Conservation (phyloP, 805 yeast genomes). For the Starmerella sp. region DNA sequence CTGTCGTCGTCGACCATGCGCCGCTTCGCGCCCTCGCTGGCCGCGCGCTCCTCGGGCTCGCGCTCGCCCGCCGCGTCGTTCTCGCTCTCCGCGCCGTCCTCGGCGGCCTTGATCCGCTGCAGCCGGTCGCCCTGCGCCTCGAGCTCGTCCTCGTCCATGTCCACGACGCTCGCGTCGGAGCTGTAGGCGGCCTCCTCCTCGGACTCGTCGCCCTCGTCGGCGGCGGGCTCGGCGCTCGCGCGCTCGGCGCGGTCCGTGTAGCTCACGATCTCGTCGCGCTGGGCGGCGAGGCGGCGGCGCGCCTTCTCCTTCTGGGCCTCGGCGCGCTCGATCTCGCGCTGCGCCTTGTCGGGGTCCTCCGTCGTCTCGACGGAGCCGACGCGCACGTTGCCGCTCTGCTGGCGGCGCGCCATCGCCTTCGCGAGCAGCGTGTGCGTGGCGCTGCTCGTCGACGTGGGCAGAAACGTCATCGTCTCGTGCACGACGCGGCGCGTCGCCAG, state of each 20-base stretch:
- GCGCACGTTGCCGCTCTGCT: constrained; percentile 21
- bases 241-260: constrained; percentile 12
- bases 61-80: background rate
- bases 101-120: constrained; percentile 12
- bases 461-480: constrained; percentile 54
- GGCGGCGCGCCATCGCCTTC: constrained; percentile 28
- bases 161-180: constrained; percentile 7
- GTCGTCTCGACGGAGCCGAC: constrained; percentile 32
- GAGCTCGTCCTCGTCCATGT: constrained; percentile 22
- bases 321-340: constrained; percentile 34
- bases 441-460: constrained; percentile 86
- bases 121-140: constrained; percentile 19
- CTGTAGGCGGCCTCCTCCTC: constrained; percentile 17
- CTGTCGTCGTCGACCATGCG: constrained; percentile 21
- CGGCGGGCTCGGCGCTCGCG: constrained; percentile 8
- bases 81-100: constrained; percentile 5
- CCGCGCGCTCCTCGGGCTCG: background rate
- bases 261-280: constrained; percentile 25
- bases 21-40: constrained; percentile 3
- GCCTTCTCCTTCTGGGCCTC: constrained; percentile 32
- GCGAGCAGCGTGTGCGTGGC: constrained; percentile 72
- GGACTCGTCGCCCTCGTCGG: constrained; percentile 10
- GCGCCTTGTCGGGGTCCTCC: constrained; percentile 36
- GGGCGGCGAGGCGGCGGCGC: constrained; percentile 33
- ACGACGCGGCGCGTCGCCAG: constrained; percentile 59